A percentile compares a stretch with the other conserved stretches of the same genome.
phyloP scores from a whole-genome alignment of 805 yeast species.

The Candida chauliodis region DNA sequence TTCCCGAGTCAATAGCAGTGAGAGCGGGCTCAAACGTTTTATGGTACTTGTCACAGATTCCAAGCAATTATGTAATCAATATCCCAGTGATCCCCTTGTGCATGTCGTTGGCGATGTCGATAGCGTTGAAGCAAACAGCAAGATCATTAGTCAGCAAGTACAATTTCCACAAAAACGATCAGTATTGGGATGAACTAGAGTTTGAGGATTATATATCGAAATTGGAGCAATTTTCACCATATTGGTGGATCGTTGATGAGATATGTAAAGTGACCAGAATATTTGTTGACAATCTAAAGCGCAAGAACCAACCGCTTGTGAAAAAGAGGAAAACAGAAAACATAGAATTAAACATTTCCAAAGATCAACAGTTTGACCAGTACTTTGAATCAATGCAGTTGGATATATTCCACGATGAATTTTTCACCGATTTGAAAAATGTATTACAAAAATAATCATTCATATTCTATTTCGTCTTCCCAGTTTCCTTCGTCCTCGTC shows the following conservation, averaged over 20 bases:
- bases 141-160: constrained; percentile 6
- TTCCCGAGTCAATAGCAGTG: constrained; percentile 21
- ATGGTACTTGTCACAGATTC: constrained; percentile 19
- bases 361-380: constrained; percentile 16
- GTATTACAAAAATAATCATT: constrained; percentile 13
- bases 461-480: constrained; percentile 50
- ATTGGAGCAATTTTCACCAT: constrained; percentile 17
- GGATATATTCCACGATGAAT: constrained; percentile 25
- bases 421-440: constrained; percentile 21
- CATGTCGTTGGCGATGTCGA: constrained; percentile 24
- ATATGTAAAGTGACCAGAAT: constrained; percentile 20
- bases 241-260: constrained; percentile 30
- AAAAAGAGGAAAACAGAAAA: not conserved
- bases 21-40: constrained; percentile 25
- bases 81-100: constrained; percentile 27
- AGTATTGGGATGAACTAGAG: constrained; percentile 11
- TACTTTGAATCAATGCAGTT: constrained; percentile 24
- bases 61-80: constrained; percentile 17
- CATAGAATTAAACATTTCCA: not conserved
- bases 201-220: constrained; percentile 18
- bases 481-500: constrained; percentile 36
- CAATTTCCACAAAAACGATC: constrained; percentile 7
- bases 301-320: constrained; percentile 1
- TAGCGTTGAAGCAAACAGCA: constrained; percentile 18
- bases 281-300: constrained; percentile 16